phyloP scores from a whole-genome alignment of 371 early-diverging fungal genomes.

The Coelomomyces lativittatus region DNA sequence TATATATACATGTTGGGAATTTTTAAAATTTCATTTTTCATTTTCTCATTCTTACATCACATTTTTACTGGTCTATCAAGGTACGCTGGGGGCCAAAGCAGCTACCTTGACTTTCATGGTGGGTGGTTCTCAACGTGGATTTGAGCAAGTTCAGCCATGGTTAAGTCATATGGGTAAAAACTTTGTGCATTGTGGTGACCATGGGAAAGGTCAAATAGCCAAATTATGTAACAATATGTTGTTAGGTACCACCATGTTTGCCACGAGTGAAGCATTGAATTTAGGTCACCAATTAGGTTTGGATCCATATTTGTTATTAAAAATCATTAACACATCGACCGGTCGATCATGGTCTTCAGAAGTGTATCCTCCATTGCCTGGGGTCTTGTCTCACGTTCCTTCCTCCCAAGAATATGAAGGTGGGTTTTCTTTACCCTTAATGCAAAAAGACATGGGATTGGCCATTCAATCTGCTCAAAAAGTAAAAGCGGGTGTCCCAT shows the following conservation, averaged over 20 bases:
- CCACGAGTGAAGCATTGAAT: constrained; percentile 75
- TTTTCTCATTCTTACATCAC: not conserved
- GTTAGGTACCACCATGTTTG: constrained; percentile 82
- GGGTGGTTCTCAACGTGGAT: constrained; percentile 47
- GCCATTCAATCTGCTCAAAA: constrained; percentile 72
- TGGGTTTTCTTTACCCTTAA: constrained; percentile 72
- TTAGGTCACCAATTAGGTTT: constrained; percentile 72
- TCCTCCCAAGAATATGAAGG: constrained; percentile 66
- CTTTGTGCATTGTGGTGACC: constrained; percentile 71
- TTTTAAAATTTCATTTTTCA: not conserved
- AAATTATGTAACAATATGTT: constrained; percentile 96
- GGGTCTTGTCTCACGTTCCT: constrained; percentile 61
- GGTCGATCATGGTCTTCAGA: constrained; percentile 87
- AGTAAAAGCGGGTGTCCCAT: constrained; percentile 43
- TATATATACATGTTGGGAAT: constrained; percentile 29
- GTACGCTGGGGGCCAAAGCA: constrained; percentile 66
- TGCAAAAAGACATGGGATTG: constrained; percentile 84
- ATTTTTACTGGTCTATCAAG: constrained; percentile 8
- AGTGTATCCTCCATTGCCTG: constrained; percentile 77
- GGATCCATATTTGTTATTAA: constrained; percentile 64
- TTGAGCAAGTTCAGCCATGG: constrained; percentile 45
- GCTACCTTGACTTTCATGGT: constrained; percentile 94
- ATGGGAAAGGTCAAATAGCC: constrained; percentile 79
- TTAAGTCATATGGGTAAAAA: constrained; percentile 77
- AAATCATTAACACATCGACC: constrained; percentile 68